Percentiles rank a stretch among this genome's conserved stretches.
phyloP scores from a whole-genome alignment of 2,329 filamentous ascomycete species.

The Fusarium citri region DNA sequence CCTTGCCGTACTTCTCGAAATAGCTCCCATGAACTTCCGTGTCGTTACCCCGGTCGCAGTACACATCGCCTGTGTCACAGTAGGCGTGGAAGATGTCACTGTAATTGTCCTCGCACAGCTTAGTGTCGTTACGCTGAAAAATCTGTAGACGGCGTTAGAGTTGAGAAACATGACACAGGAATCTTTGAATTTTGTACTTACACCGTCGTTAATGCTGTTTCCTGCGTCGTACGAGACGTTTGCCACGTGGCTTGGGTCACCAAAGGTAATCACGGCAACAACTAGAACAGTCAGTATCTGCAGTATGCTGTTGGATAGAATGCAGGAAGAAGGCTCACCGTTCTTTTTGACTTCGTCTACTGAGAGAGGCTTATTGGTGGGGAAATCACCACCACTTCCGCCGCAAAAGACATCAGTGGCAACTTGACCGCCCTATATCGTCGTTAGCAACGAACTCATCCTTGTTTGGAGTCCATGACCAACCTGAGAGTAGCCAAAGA shows the following conservation, averaged over 20 bases:
- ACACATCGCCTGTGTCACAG: constrained; percentile 57
- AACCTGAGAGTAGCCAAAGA: constrained; percentile 58
- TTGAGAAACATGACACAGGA: background rate
- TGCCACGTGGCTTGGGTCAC: constrained; percentile 56
- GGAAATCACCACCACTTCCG: constrained; percentile 46
- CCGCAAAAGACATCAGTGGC: constrained; percentile 55
- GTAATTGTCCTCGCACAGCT: constrained; percentile 52
- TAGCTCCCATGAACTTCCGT: constrained; percentile 52
- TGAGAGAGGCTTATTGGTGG: constrained; percentile 42
- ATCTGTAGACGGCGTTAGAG: constrained; percentile 47
- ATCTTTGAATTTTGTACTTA: constrained; percentile 43
- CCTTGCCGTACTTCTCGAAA: constrained; percentile 50
- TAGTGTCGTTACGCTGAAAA: constrained; percentile 52
- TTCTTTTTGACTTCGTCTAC: constrained; percentile 47
- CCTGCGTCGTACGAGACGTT: constrained; percentile 53
- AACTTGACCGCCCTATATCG: constrained; percentile 54
- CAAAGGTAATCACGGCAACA: constrained; percentile 55
- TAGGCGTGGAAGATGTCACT: constrained; percentile 53
- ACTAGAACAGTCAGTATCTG: constrained; percentile 47
- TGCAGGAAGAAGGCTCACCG: constrained; percentile 40
- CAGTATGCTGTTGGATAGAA: background rate
- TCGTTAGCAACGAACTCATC: background rate
- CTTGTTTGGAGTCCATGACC: background rate
- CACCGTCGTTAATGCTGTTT: constrained; percentile 53
- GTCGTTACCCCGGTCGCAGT: constrained; percentile 52